phyloP scores from a whole-genome alignment of 257 asterid species.

The Haberlea rhodopensis region DNA sequence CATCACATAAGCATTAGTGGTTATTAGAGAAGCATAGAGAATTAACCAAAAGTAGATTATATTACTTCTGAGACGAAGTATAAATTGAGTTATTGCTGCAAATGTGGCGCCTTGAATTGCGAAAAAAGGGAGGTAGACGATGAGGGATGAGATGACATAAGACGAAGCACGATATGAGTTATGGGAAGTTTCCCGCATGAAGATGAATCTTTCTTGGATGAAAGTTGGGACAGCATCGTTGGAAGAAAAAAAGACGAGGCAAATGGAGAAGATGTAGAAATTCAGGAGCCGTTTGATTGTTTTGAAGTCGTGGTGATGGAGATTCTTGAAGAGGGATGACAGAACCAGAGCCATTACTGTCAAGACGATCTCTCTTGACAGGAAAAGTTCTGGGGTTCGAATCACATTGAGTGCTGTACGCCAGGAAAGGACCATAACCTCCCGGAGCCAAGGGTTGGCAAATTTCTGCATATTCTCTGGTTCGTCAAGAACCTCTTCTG shows the following conservation, averaged over 20 bases:
- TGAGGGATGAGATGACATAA: slow-evolving; percentile 76
- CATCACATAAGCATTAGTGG: slow-evolving; percentile 89
- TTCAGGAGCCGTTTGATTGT: slow-evolving; percentile 67
- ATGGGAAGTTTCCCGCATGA: slow-evolving; percentile 85
- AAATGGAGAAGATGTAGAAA: slow-evolving; percentile 75
- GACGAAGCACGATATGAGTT: slow-evolving; percentile 81
- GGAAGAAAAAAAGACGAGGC: slow-evolving; percentile 79
- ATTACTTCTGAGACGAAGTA: slow-evolving; percentile 48
- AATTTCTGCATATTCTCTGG: slow-evolving; percentile 58
- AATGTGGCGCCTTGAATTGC: slow-evolving; percentile 79
- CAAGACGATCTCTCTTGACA: slow-evolving; percentile 70
- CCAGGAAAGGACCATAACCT: slow-evolving; percentile 73
- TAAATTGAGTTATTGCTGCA: slow-evolving; percentile 54
- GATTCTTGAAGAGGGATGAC: slow-evolving; percentile 60
- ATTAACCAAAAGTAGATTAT: slow-evolving; percentile 63
- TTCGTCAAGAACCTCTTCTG: slow-evolving; percentile 63
- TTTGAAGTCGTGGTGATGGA: slow-evolving; percentile 36
- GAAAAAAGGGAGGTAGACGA: slow-evolving; percentile 82
- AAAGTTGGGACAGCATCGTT: slow-evolving; percentile 88
- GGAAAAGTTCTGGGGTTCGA: slow-evolving; percentile 80
- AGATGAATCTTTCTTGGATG: slow-evolving; percentile 83
- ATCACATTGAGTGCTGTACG: slow-evolving; percentile 71
- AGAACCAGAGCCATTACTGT: slow-evolving; percentile 70
- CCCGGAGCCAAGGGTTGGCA: slow-evolving; percentile 81
- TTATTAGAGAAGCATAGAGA: slow-evolving; percentile 69